A percentile compares a stretch with the other conserved stretches of the same genome.
phyloP scores from a whole-genome alignment of 2,329 filamentous ascomycete genomes.

The Ophiocordyceps camponoti-leonardi region DNA sequence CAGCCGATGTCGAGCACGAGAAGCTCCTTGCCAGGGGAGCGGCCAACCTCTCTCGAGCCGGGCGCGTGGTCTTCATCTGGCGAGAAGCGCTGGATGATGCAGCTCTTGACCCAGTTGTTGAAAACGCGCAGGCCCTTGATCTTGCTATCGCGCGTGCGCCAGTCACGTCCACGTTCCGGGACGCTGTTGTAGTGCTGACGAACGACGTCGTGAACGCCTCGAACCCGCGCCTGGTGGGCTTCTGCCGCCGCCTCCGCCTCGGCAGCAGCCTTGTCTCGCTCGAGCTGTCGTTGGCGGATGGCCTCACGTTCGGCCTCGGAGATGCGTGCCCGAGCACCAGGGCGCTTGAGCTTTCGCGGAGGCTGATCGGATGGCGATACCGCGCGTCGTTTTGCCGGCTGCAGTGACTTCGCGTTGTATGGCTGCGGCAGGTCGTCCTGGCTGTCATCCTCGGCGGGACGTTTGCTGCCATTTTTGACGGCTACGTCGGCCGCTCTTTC shows the following conservation, averaged over 20 bases:
- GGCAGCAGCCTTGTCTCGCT: slow-evolving; percentile 29
- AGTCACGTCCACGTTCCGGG: slow-evolving; percentile 81
- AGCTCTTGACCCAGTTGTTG: slow-evolving; percentile 99
- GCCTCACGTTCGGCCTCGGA: slow-evolving; percentile 49
- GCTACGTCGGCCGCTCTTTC: neutral
- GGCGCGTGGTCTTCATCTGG: slow-evolving; percentile 58
- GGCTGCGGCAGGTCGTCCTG: slow-evolving; percentile 36
- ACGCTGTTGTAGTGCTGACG: slow-evolving; percentile 92
- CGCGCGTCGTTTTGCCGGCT: slow-evolving; percentile 40
- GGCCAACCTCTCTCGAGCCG: slow-evolving; percentile 35
- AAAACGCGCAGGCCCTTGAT: slow-evolving; percentile 90
- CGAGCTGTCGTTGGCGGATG: slow-evolving; percentile 43
- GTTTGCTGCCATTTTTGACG: slow-evolving; percentile 11
- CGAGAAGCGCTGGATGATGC: slow-evolving; percentile 91
- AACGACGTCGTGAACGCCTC: slow-evolving; percentile 64
- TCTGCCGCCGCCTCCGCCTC: slow-evolving; percentile 18
- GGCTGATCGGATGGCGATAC: slow-evolving; percentile 37
- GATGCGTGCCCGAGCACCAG: slow-evolving; percentile 49
- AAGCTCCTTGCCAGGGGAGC: slow-evolving; percentile 40
- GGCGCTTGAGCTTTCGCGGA: slow-evolving; percentile 47
- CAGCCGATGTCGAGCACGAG: slow-evolving; percentile 88
- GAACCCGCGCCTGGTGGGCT: slow-evolving; percentile 21
- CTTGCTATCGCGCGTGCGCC: slow-evolving; percentile 82
- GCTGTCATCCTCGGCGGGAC: slow-evolving; percentile 15
- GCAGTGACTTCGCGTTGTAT: slow-evolving; percentile 40